Evolutionary conservation across 2,329 filamentous ascomycete genomes (phyloP), one percentile per base, ranked within the genome.

Genomic region (Aureobasidium zeae): DNA sequence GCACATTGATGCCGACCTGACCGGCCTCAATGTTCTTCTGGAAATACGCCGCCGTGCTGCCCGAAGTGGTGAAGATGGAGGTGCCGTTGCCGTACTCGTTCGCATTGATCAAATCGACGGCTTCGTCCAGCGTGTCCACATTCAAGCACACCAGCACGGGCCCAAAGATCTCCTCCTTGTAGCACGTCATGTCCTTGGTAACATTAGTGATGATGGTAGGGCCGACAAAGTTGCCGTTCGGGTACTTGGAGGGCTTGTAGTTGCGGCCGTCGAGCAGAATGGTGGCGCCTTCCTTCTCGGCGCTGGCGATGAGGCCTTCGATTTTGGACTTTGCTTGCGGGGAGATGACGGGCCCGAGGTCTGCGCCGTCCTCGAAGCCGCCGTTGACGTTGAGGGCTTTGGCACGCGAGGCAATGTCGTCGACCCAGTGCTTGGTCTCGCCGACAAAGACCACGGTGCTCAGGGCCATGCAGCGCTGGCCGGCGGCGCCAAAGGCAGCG

Each of bases 1-100:
- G 82, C 9, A 88, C 83, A 55, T 91, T 91, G 69, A 91, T 83
- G 36, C 85, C 85, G 10, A 91, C 80, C 69, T 91, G 85, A 17
- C 85, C 85, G 43, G 84, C 83, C 68, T 91, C 82, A 55, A 91
- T 86, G 59, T 83, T 76, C 58, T 78, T 77, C 57, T 86, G 80
- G 75, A 89, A 91, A 17, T 74, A 73, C 58, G 81, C 79, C 29
- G 85, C 86, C 11, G 83, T 86, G 5, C 84, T 70, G 16, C 85
- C 85, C 15, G 77, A 84, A 51, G 76, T 73, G 11, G 85, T 91
- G 70, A 91, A 91, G 69, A 91, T 85, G 55, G 86, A 84, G 9
- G 80, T 80, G 52, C 85, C 85, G 69, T 91, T 91, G 53, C 85
- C 85, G 63, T 91, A 91, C 64, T 87, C 82, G 66, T 91, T 91